Conservation (phyloP, 2,329 filamentous ascomycete genomes). For the Arachnopeziza araneosa region DNA sequence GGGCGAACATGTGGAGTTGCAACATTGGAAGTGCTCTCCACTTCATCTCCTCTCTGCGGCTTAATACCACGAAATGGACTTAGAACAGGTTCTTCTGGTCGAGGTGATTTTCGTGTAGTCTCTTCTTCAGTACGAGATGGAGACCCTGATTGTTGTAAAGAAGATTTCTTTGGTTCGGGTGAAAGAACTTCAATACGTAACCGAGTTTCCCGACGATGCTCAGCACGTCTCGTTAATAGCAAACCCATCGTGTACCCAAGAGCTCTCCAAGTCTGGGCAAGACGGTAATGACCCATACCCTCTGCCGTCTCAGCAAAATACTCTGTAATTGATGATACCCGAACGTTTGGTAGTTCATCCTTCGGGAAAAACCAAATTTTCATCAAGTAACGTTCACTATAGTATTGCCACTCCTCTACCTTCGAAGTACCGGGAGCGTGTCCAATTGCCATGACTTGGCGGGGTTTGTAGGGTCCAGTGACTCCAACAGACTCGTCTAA, state of each 20-base stretch:
- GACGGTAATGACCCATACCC: constrained; percentile 48
- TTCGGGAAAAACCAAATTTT: not conserved
- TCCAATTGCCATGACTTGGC: constrained; percentile 59
- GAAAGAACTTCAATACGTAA: constrained; percentile 20
- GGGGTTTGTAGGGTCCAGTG: constrained; percentile 51
- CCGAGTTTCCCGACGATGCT: constrained; percentile 50
- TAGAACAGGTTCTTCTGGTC: constrained; percentile 5
- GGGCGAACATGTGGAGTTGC: constrained; percentile 54
- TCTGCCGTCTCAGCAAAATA: constrained; percentile 54
- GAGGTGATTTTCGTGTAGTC: constrained; percentile 21
- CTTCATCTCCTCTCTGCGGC: constrained; percentile 34
- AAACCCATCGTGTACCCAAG: constrained; percentile 51
- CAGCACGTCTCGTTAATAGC: constrained; percentile 48
- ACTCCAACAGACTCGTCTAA: constrained; percentile 54
- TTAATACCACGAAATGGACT: not conserved
- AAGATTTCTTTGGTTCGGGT: not conserved
- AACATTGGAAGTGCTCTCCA: constrained; percentile 58
- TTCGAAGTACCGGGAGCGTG: constrained; percentile 47
- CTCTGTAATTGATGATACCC: constrained; percentile 48
- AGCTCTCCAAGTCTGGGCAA: constrained; percentile 61
- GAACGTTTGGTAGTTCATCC: constrained; percentile 20
- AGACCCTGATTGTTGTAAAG: not conserved
- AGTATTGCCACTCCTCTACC: constrained; percentile 49
- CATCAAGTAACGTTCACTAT: constrained; percentile 48
- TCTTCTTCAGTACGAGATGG: constrained; percentile 11